phyloP scores from a whole-genome alignment of 106 monocot genomes.

The Xerophyta viscosa region DNA sequence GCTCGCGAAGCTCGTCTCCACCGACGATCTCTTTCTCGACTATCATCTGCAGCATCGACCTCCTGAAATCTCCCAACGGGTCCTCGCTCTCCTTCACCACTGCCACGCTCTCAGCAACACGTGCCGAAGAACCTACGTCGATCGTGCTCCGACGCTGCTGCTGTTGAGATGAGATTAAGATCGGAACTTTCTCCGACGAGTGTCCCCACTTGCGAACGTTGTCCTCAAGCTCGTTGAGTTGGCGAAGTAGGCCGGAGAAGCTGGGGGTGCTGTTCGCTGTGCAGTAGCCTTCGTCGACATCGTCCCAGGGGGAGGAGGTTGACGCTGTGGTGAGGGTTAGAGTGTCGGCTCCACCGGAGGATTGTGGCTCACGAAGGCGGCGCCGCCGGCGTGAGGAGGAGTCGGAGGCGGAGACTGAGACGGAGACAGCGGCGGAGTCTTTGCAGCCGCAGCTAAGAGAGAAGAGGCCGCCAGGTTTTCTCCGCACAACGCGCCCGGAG shows the following conservation, averaged over 20 bases:
- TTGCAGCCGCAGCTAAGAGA: constrained; percentile 45
- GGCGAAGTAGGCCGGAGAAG: constrained; percentile 47
- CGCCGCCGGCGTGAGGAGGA: constrained; percentile 9
- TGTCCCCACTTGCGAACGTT: constrained; percentile 15
- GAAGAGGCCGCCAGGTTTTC: constrained; percentile 4
- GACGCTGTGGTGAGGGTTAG: constrained; percentile 16
- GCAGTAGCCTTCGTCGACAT: neutral
- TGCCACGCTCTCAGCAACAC: constrained; percentile 46
- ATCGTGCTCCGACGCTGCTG: too few species aligned
- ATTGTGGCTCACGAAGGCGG: neutral
- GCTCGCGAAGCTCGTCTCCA: constrained; percentile 32
- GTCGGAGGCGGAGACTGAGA: too few species aligned
- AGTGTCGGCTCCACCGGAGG: constrained; percentile 11
- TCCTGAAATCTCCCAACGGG: constrained; percentile 48
- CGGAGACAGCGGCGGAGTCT: constrained; percentile 32
- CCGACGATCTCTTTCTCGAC: constrained; percentile 61
- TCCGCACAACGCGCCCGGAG: too few species aligned
- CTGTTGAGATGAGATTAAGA: too few species aligned
- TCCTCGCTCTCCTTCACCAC: constrained; percentile 57
- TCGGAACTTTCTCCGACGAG: constrained; percentile 9
- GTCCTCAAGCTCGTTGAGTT: constrained; percentile 55
- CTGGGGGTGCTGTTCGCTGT: constrained; percentile 4
- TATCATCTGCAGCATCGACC: constrained; percentile 76
- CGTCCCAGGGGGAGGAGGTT: constrained; percentile 11
- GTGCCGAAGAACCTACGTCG: neutral